Percentiles rank a stretch among this genome's conserved stretches.
Evolutionary conservation across 306 rosid genomes (phyloP).

Genomic region (Prunus persica): Prunus_persica_NCBIv2 NC_034014.1:20044001-20044500

Average conservation of each 20-base stretch:
- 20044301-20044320: not conserved
- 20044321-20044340: not conserved
- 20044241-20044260: not conserved
- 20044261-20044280: not conserved
- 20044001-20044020: slow-evolving; percentile 13
- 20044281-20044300: not conserved
- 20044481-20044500: slow-evolving; percentile 23
- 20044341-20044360: not conserved
- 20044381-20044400: not conserved
- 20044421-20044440: not conserved
- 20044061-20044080: not conserved
- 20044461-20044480: slow-evolving; percentile 6
- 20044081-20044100: not conserved
- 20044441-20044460: slow-evolving; percentile 4
- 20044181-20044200: not conserved
- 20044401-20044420: not conserved
- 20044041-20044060: not conserved
- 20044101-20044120: not conserved
- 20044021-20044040: not conserved
- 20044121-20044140: not conserved
- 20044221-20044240: not conserved
- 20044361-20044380: slow-evolving; percentile 1
- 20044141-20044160: not conserved
- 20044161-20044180: not conserved
- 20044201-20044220: not conserved